Evolutionary conservation across 306 rosid species (phyloP).

Genomic region (Cucurbita maxima): DNA sequence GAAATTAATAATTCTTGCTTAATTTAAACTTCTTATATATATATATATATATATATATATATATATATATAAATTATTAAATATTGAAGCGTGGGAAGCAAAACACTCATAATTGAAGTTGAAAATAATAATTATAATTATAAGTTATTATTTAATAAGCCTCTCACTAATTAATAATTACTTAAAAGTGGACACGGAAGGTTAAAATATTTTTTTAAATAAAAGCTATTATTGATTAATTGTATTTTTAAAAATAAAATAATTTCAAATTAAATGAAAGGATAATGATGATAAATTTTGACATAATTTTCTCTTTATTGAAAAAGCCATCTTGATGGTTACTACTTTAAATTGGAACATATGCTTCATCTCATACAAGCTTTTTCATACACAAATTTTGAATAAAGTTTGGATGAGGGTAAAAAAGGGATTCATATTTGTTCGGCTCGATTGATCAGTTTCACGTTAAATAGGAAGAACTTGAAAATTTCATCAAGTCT

Average conservation of each 20-base stretch:
- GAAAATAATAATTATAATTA: neutral
- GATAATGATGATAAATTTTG: neutral
- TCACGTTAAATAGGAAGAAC: no score
- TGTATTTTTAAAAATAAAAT: neutral
- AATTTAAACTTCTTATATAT: neutral
- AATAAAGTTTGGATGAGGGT: neutral
- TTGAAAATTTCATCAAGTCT: no score
- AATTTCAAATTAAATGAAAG: neutral
- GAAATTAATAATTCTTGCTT: neutral
- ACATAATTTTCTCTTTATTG: neutral
- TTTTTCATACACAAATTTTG: neutral
- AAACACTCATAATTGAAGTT: neutral
- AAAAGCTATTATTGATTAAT: neutral
- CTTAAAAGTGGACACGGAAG: no score
- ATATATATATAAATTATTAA: neutral
- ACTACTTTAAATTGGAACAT: neutral
- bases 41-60: no score
- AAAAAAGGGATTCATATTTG: no score
- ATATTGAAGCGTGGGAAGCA: neutral
- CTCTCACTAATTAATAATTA: no score
- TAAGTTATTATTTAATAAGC: neutral
- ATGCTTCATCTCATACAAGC: neutral
- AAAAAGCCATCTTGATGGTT: neutral
- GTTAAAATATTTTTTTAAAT: no score
- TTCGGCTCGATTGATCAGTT: no score